Evolutionary conservation across 2,329 filamentous ascomycete genomes (phyloP).

Genomic region (Orbilia ellipsospora): DNA sequence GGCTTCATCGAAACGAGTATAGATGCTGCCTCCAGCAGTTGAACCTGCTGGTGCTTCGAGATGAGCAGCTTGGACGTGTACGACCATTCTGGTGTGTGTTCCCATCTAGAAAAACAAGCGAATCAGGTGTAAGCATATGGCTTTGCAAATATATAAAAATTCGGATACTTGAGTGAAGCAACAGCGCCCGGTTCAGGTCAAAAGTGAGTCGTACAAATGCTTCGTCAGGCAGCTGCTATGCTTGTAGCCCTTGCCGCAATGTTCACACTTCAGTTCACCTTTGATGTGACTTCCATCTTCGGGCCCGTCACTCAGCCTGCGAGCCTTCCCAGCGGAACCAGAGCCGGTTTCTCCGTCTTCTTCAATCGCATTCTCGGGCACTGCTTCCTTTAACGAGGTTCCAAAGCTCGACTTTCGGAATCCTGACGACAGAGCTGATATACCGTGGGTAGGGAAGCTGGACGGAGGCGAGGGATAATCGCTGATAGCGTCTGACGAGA

Average conservation of each 20-base stretch:
- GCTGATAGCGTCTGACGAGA: slow-evolving; percentile 67
- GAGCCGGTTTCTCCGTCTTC: slow-evolving; percentile 53
- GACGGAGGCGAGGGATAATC: slow-evolving; percentile 73
- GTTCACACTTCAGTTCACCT: slow-evolving; percentile 92
- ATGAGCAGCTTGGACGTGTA: slow-evolving; percentile 97
- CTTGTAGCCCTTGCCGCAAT: slow-evolving; percentile 99
- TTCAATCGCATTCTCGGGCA: slow-evolving; percentile 60
- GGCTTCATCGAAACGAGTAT: slow-evolving; percentile 92
- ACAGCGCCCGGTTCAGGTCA: slow-evolving; percentile 64
- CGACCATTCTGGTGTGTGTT: slow-evolving; percentile 98
- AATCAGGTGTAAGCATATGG: slow-evolving; percentile 61
- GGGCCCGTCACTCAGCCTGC: slow-evolving; percentile 55
- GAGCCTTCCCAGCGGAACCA: slow-evolving; percentile 43
- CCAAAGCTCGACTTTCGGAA: slow-evolving; percentile 61
- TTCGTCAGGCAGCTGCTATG: slow-evolving; percentile 99
- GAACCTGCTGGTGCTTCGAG: slow-evolving; percentile 99
- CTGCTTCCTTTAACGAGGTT: slow-evolving; percentile 61
- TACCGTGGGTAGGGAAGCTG: slow-evolving; percentile 67
- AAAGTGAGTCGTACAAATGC: slow-evolving; percentile 93
- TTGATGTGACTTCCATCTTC: slow-evolving; percentile 75
- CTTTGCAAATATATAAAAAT: slow-evolving; percentile 61
- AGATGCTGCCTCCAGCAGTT: slow-evolving; percentile 95
- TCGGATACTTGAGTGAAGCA: slow-evolving; percentile 61
- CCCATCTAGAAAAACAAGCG: slow-evolving; percentile 77
- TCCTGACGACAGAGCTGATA: slow-evolving; percentile 68